A percentile compares a stretch with the other conserved stretches of the same genome.
Conservation (phyloP, 805 yeast genomes). For the Ogataea philodendri region DNA sequence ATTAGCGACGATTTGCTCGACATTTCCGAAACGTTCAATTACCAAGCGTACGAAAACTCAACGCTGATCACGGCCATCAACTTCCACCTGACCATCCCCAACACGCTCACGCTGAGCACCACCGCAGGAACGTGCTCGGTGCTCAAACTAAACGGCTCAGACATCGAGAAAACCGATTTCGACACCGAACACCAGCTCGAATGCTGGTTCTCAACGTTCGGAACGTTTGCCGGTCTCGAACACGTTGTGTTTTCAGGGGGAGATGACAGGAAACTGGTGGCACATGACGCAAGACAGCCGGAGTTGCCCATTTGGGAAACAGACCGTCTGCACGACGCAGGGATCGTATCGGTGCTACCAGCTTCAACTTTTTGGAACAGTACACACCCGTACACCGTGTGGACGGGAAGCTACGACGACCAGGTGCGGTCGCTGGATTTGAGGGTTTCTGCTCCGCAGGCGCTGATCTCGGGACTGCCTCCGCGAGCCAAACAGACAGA, state of each 20-base stretch:
- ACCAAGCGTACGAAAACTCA: constrained; percentile 47
- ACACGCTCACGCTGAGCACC: constrained; percentile 51
- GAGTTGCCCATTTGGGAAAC: constrained; percentile 36
- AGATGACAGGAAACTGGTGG: constrained; percentile 75
- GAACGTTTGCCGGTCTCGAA: constrained; percentile 48
- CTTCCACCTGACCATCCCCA: constrained; percentile 45
- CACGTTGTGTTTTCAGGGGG: constrained; percentile 82
- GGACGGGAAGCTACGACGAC: constrained; percentile 96
- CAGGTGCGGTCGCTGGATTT: constrained; percentile 65
- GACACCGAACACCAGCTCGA: constrained; percentile 61
- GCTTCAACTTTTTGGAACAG: constrained; percentile 43
- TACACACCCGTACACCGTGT: constrained; percentile 45
- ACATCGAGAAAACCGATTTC: constrained; percentile 25
- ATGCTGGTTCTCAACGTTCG: constrained; percentile 86
- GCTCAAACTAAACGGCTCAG: constrained; percentile 31
- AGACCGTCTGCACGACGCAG: constrained; percentile 77
- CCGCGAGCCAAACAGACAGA: constrained; percentile 47
- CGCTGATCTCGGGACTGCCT: constrained; percentile 45
- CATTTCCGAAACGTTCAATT: constrained; percentile 30
- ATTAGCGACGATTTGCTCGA: constrained; percentile 23
- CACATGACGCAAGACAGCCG: constrained; percentile 60
- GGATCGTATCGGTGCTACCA: constrained; percentile 79
- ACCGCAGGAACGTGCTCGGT: constrained; percentile 64
- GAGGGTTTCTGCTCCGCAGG: constrained; percentile 45
- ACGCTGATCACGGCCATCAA: constrained; percentile 62